phyloP scores from a whole-genome alignment of 1,284 basidiomycete species.

The Ceratobasidium sp. region DNA sequence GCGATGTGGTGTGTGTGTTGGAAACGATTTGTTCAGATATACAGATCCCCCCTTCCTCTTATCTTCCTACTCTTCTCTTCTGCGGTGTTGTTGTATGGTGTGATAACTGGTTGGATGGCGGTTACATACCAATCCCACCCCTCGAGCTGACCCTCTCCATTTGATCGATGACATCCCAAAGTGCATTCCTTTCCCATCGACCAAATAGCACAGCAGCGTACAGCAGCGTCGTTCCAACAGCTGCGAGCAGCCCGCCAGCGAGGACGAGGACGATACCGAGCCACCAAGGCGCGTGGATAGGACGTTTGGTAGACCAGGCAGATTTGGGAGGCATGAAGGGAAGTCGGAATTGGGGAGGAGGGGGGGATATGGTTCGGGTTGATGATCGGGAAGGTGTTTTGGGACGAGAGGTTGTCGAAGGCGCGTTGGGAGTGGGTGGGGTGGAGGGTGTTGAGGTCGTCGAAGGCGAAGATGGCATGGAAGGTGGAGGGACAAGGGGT shows the following conservation, averaged over 20 bases:
- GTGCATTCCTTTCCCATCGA: slow-evolving; percentile 42
- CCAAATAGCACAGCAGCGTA: slow-evolving; percentile 42
- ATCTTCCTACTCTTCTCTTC: not conserved
- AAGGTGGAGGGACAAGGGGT: not conserved
- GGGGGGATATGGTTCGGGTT: slow-evolving; percentile 8
- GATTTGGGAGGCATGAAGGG: slow-evolving; percentile 40
- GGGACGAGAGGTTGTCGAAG: not conserved
- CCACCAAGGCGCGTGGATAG: slow-evolving; percentile 44
- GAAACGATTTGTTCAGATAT: not conserved
- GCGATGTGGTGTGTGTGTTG: slow-evolving; percentile 21
- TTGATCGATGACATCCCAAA: slow-evolving; percentile 43
- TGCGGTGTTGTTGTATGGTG: not conserved
- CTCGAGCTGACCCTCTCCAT: slow-evolving; percentile 35
- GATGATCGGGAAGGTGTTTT: not conserved
- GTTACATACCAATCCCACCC: slow-evolving; percentile 39
- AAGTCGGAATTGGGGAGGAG: slow-evolving; percentile 33
- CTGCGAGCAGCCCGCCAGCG: slow-evolving; percentile 38
- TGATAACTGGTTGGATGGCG: no score
- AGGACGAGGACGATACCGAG: slow-evolving; percentile 43
- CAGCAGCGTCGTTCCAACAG: slow-evolving; percentile 26
- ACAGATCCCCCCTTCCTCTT: not conserved
- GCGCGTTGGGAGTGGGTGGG: not conserved
- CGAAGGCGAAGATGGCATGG: not conserved
- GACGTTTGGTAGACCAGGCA: slow-evolving; percentile 28
- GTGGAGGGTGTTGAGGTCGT: not conserved